These are phyloP conservation scores for Penicillium psychrosexuale DNA, from an alignment of 2,329 filamentous ascomycete genomes.

Conservation along the genomic window DNA sequence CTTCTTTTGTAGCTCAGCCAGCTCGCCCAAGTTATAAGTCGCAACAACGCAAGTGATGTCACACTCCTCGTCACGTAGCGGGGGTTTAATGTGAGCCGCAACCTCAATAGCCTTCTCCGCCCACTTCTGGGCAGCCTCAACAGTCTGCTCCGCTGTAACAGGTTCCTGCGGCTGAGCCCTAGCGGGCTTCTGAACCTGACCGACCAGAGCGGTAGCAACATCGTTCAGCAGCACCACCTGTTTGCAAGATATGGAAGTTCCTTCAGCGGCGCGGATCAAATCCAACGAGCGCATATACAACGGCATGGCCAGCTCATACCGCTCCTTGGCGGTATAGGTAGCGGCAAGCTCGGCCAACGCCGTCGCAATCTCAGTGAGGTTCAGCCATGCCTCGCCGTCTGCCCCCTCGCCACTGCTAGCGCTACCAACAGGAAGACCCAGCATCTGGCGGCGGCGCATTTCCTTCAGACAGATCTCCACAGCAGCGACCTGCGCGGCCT, in stretches of 20 bases:
- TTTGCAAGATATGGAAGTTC: slow-evolving; percentile 62
- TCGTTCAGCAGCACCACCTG: slow-evolving; percentile 69
- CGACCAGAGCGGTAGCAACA: slow-evolving; percentile 48
- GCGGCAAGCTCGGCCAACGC: slow-evolving; percentile 62
- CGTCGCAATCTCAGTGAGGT: slow-evolving; percentile 37
- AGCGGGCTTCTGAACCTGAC: slow-evolving; percentile 31
- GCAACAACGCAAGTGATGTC: slow-evolving; percentile 79
- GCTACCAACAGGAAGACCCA: slow-evolving; percentile 67
- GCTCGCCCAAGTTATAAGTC: slow-evolving; percentile 81
- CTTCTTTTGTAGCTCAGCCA: slow-evolving; percentile 72
- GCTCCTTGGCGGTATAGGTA: slow-evolving; percentile 69
- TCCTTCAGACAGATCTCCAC: slow-evolving; percentile 78
- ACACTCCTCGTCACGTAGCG: slow-evolving; percentile 71
- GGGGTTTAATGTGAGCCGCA: slow-evolving; percentile 61
- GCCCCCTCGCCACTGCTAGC: slow-evolving; percentile 25
- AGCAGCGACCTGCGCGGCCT: slow-evolving; percentile 73
- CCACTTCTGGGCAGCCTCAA: slow-evolving; percentile 73
- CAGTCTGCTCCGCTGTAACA: slow-evolving; percentile 58
- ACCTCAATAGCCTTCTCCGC: slow-evolving; percentile 71
- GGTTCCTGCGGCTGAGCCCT: slow-evolving; percentile 23
- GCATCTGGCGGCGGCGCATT: slow-evolving; percentile 61
- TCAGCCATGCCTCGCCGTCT: slow-evolving; percentile 36
- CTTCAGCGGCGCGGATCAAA: slow-evolving; percentile 54
- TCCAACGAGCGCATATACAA: slow-evolving; percentile 81
- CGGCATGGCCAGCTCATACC: slow-evolving; percentile 78